Evolutionary conservation across 768 basidiomycete species (phyloP), one percentile per base, ranked within the genome.

Genomic region (Russula brevipes): DNA sequence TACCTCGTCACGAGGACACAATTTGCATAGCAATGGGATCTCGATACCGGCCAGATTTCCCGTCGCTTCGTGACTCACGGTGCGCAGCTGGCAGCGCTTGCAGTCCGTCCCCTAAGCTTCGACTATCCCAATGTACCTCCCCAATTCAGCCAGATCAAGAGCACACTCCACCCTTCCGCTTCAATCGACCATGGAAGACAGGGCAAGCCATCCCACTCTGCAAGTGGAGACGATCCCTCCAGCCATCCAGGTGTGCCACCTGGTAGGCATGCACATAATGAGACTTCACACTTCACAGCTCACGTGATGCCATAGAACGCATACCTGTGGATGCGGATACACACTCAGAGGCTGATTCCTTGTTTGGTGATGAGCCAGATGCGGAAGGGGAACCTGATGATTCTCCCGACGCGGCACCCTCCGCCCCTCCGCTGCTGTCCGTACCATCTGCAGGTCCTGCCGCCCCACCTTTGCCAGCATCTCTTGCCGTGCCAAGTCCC

Each of bases 21-120:
- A 35, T n/a, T 54, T 19, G 30, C 36, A 6, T 69, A 98, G 96
- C 91, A 98, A 85, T 98, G 97, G 96, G 96, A 98, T 75, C 82
- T 99, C 42, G 91, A 99, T 71, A 95, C 89, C 0, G 96, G 97
- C 7, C 82, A 90, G 64, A 78, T 77, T 45, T 82, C 86, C 12
- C 84, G 94, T 54, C 85, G 80, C 52, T 98, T 91, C 72, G 85
- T 82, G 0, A 82, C 88, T 0, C 93, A 97, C 69, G 85, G 87
- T 31, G 85, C 92, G 3, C 95, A 97, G 72, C 81, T 98, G 14
- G 85, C 92, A 3, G 83, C 86, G 7, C 77, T 98, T 45, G 85
- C 88, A 30, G 81, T 95, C 31, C 83, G 90, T 63, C 94, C 95
- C 3, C 72, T 80, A 55, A 72, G 70, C 57, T 75, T 80, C 7